phyloP scores from a whole-genome alignment of 1,284 basidiomycete genomes.

The Bjerkandera adusta region DNA sequence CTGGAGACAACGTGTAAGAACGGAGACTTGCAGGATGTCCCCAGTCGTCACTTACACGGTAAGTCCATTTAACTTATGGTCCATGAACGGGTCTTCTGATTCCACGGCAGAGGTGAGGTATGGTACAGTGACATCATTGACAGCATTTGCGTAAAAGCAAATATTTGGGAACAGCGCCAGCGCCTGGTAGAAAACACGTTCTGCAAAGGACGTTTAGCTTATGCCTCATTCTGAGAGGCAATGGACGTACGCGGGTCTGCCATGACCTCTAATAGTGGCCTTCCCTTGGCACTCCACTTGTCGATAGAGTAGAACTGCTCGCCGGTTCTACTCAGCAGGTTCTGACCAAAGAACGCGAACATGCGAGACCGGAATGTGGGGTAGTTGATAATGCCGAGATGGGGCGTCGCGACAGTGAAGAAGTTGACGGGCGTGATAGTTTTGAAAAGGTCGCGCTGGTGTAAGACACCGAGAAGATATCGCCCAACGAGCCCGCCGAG shows the following conservation, averaged over 20 bases:
- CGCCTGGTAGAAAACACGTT: conserved; percentile 76
- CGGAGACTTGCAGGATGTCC: conserved; percentile 3
- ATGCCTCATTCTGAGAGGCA: background rate
- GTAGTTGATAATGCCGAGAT: conserved; percentile 66
- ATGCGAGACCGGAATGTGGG: conserved; percentile 60
- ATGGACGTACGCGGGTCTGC: conserved; percentile 74
- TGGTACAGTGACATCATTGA: conserved; percentile 81
- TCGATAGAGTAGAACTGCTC: conserved; percentile 53
- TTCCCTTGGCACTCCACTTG: conserved; percentile 66
- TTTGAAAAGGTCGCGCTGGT: conserved; percentile 69
- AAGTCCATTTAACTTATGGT: conserved; percentile 56
- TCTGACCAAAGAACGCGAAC: conserved; percentile 63
- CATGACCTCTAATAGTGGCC: conserved; percentile 81
- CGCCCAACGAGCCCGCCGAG: conserved; percentile 80
- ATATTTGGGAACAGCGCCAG: conserved; percentile 69
- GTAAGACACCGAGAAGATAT: conserved; percentile 73
- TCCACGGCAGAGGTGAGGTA: conserved; percentile 80
- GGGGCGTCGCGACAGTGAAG: conserved; percentile 81
- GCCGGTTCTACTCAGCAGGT: conserved; percentile 80
- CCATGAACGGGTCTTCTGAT: conserved; percentile 63
- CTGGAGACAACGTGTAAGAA: conserved; percentile 31
- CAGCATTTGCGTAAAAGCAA: conserved; percentile 82
- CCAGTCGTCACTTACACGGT: conserved; percentile 55
- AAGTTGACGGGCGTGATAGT: conserved; percentile 73
- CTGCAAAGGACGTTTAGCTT: conserved; percentile 33